phyloP scores from a whole-genome alignment of 2,329 filamentous ascomycete species.

The Allantophomopsis cytisporea region DNA sequence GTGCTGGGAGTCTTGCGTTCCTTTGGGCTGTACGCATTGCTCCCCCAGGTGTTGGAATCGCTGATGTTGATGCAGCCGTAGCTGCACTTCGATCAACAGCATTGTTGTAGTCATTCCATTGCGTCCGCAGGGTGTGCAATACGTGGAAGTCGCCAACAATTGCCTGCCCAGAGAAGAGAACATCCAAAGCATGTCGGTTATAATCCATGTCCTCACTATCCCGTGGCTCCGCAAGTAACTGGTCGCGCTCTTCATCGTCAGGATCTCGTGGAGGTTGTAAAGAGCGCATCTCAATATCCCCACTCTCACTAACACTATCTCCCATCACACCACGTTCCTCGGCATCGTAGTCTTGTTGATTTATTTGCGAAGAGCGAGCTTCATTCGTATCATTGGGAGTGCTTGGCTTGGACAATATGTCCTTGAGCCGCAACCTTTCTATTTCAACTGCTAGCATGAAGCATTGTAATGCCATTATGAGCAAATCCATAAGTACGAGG shows the following conservation, averaged over 20 bases:
- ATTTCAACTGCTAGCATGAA: slow-evolving; percentile 50
- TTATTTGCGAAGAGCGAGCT: slow-evolving; percentile 6
- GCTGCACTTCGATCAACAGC: no score
- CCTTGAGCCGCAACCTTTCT: slow-evolving; percentile 41
- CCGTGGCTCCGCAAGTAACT: slow-evolving; percentile 8
- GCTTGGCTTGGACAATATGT: slow-evolving; percentile 4
- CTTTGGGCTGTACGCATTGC: no score
- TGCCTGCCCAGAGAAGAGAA: slow-evolving; percentile 17
- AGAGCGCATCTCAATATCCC: slow-evolving; percentile 15
- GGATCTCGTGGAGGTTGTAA: slow-evolving; percentile 2
- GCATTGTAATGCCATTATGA: slow-evolving; percentile 43
- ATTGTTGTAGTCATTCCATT: slow-evolving; percentile 13
- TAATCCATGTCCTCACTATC: slow-evolving; percentile 6
- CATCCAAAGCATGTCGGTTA: slow-evolving; percentile 10
- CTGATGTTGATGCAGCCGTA: no score
- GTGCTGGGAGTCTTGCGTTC: no score
- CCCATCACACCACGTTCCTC: slow-evolving; percentile 17
- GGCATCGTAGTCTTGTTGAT: slow-evolving; percentile 15
- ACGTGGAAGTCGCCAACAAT: slow-evolving; percentile 18
- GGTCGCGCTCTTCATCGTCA: slow-evolving; percentile 5
- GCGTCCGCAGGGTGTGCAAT: slow-evolving; percentile 14
- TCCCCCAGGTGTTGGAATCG: no score
- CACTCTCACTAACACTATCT: slow-evolving; percentile 7
- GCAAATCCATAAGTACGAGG: slow-evolving; percentile 39
- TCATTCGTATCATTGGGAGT: slow-evolving; percentile 1